phyloP scores from a whole-genome alignment of 345 rosid species.

The Dovyalis caffra region DNA sequence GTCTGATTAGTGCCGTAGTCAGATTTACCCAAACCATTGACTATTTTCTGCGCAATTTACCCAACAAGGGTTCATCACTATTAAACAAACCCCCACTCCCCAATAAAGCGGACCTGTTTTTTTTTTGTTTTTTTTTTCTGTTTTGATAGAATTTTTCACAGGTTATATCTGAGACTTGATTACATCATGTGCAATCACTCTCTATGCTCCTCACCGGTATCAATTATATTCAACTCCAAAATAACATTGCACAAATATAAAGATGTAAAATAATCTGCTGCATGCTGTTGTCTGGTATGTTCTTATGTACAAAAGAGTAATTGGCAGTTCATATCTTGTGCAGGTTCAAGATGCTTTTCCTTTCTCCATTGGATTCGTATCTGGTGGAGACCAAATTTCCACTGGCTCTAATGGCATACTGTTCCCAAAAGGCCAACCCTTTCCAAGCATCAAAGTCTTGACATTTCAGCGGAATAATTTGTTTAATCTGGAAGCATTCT shows the following conservation, averaged over 20 bases:
- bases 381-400: slow-evolving; percentile 53
- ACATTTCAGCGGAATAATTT: slow-evolving; percentile 45
- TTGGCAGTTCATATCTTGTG: slow-evolving; percentile 8
- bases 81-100: no score
- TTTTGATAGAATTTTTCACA: no score
- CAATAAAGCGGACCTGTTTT: no score
- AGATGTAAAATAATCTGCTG: background rate
- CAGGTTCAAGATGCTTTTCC: slow-evolving; percentile 85
- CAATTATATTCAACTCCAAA: no score
- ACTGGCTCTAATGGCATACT: slow-evolving; percentile 47
- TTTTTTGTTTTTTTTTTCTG: no score
- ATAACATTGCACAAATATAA: background rate
- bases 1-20: no score
- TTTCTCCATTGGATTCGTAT: slow-evolving; percentile 64
- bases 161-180: background rate
- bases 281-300: background rate
- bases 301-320: background rate
- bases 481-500: slow-evolving; percentile 59
- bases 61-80: no score
- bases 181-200: no score
- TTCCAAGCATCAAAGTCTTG: slow-evolving; percentile 75
- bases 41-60: no score
- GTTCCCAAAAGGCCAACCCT: slow-evolving; percentile 63
- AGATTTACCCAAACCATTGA: no score
- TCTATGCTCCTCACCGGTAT: no score